Evolutionary conservation across 1,284 basidiomycete genomes (phyloP).

Genomic region (Irpex rosettiformis): DNA sequence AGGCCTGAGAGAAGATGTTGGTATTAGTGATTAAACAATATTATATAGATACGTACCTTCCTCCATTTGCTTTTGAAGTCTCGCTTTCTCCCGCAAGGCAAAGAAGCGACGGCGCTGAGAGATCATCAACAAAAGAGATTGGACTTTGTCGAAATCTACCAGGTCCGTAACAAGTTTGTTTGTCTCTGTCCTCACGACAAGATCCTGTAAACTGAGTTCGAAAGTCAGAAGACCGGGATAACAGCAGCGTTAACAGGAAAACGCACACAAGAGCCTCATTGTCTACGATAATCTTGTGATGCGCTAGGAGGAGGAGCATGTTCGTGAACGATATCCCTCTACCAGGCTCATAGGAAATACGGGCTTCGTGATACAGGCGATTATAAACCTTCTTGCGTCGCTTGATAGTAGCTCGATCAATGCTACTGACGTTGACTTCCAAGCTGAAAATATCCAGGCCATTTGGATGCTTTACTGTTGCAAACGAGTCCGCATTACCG

Average conservation of each 20-base stretch:
- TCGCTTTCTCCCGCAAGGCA: constrained; percentile 36
- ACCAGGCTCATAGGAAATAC: constrained; percentile 65
- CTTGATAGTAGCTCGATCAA: constrained; percentile 65
- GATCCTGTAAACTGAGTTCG: constrained; percentile 68
- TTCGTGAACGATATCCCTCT: constrained; percentile 89
- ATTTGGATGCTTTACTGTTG: constrained; percentile 30
- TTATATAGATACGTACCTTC: constrained; percentile 27
- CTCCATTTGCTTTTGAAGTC: constrained; percentile 29
- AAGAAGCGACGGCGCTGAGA: constrained; percentile 71
- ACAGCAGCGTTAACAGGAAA: neutral
- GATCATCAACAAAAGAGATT: constrained; percentile 75
- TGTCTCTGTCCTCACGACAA: constrained; percentile 72
- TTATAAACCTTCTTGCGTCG: constrained; percentile 69
- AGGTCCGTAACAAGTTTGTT: constrained; percentile 79
- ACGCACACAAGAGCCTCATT: constrained; percentile 82
- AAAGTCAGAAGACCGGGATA: constrained; percentile 1
- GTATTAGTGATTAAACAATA: constrained; percentile 7
- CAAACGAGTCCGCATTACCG: constrained; percentile 20
- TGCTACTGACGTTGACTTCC: constrained; percentile 50
- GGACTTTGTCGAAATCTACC: constrained; percentile 81
- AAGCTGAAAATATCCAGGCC: constrained; percentile 64
- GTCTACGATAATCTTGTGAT: constrained; percentile 91
- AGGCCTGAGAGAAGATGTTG: constrained; percentile 39
- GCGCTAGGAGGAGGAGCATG: constrained; percentile 87
- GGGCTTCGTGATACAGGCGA: constrained; percentile 83